A percentile compares a stretch with the other conserved stretches of the same genome.
These are phyloP conservation scores for Colletotrichum spaethianum DNA, from an alignment of 2,329 filamentous ascomycete species.

Conservation along the genomic window DNA sequence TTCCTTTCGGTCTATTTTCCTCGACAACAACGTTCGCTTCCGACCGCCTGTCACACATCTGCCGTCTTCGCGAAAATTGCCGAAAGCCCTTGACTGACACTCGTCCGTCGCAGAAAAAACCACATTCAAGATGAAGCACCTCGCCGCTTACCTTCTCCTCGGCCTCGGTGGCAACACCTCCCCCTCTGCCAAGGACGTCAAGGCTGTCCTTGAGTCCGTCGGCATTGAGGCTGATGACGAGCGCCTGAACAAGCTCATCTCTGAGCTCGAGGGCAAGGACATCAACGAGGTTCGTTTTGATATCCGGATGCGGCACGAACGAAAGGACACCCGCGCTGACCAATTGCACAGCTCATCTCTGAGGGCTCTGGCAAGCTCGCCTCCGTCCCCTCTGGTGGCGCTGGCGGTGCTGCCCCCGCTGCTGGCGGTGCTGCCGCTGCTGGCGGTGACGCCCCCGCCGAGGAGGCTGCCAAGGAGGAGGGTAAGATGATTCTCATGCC, in stretches of 20 bases:
- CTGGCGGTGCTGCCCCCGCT: constrained; percentile 78
- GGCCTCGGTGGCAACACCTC: constrained; percentile 91
- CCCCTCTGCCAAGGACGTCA: constrained; percentile 89
- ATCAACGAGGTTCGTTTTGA: constrained; percentile 84
- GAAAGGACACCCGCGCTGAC: constrained; percentile 18
- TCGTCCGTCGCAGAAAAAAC: constrained; percentile 50
- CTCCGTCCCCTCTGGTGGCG: constrained; percentile 94
- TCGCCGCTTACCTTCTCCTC: constrained; percentile 99
- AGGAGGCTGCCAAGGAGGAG: constrained; percentile 80
- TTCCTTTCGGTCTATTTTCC: not conserved
- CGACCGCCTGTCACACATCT: constrained; percentile 17
- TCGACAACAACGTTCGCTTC: not conserved
- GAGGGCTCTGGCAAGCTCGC: constrained; percentile 94
- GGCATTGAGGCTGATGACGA: constrained; percentile 94
- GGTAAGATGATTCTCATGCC: constrained; percentile 74
- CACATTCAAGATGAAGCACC: constrained; percentile 94
- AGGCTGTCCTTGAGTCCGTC: constrained; percentile 89
- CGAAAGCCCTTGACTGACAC: constrained; percentile 43
- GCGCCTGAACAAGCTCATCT: constrained; percentile 87
- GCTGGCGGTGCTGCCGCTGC: constrained; percentile 77
- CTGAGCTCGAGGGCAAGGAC: constrained; percentile 92
- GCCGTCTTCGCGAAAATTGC: constrained; percentile 14
- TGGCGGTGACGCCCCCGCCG: constrained; percentile 73
- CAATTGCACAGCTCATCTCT: constrained; percentile 80
- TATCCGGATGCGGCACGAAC: not conserved